These are phyloP conservation scores for Candolleomyces aberdarensis DNA, from an alignment of 768 basidiomycete genomes.

Conservation along the genomic window DNA sequence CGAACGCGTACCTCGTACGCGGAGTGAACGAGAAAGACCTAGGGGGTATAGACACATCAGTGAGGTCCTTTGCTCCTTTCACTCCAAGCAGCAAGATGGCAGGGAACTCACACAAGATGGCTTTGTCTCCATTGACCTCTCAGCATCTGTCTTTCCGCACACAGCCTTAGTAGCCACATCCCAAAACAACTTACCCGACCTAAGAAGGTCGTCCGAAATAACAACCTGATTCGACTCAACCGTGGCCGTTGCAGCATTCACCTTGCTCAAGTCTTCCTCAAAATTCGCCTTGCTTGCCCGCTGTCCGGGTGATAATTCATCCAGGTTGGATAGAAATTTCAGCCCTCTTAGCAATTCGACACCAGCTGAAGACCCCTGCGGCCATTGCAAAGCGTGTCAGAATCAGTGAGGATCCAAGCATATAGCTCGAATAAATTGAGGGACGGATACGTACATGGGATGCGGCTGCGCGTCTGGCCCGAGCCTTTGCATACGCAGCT, in stretches of 20 bases:
- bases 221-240: background rate
- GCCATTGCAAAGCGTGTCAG: background rate
- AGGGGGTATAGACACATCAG: background rate
- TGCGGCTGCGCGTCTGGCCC: background rate
- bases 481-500: conserved; percentile 3
- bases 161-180: background rate
- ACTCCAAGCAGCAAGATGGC: no score
- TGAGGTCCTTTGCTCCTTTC: no score
- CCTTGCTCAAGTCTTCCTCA: background rate
- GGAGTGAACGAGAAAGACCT: no score
- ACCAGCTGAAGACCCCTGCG: background rate
- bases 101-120: conserved; percentile 1
- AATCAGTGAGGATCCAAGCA: no score
- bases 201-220: background rate
- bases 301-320: background rate
- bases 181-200: conserved; percentile 1
- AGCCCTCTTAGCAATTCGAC: background rate
- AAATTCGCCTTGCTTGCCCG: background rate
- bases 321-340: background rate
- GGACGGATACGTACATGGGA: background rate
- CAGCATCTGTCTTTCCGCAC: background rate
- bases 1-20: no score
- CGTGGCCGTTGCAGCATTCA: background rate
- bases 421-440: background rate
- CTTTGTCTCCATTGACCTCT: background rate